phyloP scores from a whole-genome alignment of 352 stramenopile genomes.

The Phytopythium aichiense region DNA sequence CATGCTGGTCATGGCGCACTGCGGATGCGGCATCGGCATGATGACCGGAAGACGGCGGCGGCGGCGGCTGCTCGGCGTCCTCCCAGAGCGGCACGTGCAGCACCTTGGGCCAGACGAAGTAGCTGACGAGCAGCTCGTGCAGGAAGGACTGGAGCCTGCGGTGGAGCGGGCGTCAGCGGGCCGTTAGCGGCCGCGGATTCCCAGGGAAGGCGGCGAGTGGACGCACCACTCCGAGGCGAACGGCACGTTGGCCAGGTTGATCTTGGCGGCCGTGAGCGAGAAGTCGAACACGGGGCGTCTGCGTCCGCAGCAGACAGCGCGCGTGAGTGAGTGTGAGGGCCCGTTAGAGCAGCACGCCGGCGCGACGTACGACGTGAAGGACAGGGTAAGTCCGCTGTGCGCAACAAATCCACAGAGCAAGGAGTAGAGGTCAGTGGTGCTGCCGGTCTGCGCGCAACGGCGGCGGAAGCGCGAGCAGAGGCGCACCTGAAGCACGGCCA shows the following conservation, averaged over 20 bases:
- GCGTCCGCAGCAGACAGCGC: constrained; percentile 1
- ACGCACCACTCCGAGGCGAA: constrained; percentile 76
- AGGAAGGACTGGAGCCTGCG: constrained; percentile 73
- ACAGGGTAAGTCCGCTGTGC: constrained; percentile 47
- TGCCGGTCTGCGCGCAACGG: too few relatives aligned
- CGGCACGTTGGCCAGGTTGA: constrained; percentile 79
- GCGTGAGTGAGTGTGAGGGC: neutral
- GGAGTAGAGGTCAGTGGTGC: neutral
- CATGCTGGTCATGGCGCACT: too few relatives aligned
- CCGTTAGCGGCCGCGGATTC: too few relatives aligned
- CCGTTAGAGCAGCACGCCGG: neutral
- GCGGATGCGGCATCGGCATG: neutral
- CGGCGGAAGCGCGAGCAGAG: neutral
- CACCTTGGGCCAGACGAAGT: constrained; percentile 77
- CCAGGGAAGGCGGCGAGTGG: too few relatives aligned
- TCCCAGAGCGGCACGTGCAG: constrained; percentile 70
- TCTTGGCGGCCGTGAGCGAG: constrained; percentile 74
- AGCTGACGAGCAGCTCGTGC: constrained; percentile 66
- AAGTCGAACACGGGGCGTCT: constrained; percentile 74
- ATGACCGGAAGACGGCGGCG: neutral
- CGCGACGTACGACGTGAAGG: constrained; percentile 55
- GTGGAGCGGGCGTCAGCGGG: neutral
- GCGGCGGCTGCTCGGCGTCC: constrained; percentile 1
- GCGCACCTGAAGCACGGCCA: constrained; percentile 67
- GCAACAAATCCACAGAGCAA: neutral